phyloP scores from a whole-genome alignment of 225 moss, liverwort and hornwort species.

The Asterella californica region DNA sequence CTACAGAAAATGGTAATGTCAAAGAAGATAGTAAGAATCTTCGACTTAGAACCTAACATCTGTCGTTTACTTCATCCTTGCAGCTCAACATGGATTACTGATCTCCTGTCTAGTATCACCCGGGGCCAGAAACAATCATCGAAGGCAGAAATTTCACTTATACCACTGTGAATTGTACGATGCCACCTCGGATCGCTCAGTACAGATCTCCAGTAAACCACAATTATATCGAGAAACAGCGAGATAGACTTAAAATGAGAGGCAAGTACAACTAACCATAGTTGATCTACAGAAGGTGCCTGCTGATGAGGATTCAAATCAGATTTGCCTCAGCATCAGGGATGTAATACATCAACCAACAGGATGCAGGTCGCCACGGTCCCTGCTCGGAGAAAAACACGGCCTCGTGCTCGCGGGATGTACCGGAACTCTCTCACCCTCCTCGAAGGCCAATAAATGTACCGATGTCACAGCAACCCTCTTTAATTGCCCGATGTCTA shows the following conservation, averaged over 20 bases:
- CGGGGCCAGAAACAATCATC: neutral
- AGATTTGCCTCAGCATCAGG: conserved; percentile 37
- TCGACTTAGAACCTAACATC: neutral
- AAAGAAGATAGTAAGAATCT: neutral
- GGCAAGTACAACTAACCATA: conserved; percentile 33
- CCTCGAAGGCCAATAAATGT: conserved; percentile 4
- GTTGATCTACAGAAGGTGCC: conserved; percentile 38
- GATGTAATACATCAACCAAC: conserved; percentile 20
- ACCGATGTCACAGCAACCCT: neutral
- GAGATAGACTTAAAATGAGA: neutral
- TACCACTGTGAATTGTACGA: neutral
- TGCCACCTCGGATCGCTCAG: neutral
- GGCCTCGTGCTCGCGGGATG: conserved; percentile 2
- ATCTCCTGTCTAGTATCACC: neutral
- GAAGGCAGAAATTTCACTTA: neutral
- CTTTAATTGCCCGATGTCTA: conserved; percentile 21
- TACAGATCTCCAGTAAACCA: neutral
- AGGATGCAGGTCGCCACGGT: conserved; percentile 14
- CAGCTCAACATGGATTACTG: neutral
- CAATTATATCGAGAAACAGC: neutral
- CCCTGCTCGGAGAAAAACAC: conserved; percentile 15
- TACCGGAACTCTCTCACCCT: neutral
- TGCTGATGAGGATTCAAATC: conserved; percentile 30
- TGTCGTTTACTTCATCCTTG: neutral
- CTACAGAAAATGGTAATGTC: neutral